Conservation (phyloP, 208 protist genomes). For the Tritrichomonas foetus region DNA sequence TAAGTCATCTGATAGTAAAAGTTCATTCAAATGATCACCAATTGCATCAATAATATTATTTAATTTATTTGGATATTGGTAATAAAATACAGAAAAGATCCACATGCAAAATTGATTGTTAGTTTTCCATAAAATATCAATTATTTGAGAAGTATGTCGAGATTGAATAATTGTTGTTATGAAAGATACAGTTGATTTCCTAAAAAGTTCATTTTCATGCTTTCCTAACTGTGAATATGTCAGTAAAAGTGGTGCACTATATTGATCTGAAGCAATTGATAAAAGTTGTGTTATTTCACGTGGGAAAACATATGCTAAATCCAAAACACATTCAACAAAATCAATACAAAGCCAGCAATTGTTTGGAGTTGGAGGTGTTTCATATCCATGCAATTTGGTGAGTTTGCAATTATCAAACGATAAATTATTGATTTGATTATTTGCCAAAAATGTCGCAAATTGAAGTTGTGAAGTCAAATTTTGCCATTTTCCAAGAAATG, state of each 20-base stretch:
- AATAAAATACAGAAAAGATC: neutral
- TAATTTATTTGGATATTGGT: neutral
- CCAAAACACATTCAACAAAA: neutral
- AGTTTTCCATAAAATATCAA: neutral
- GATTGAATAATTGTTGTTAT: neutral
- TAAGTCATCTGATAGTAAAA: neutral
- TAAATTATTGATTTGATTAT: neutral
- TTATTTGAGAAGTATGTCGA: neutral
- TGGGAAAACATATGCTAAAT: neutral
- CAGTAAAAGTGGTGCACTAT: neutral
- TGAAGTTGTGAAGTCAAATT: neutral
- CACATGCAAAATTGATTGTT: neutral
- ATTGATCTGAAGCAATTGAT: neutral
- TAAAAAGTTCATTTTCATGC: neutral
- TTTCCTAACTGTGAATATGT: neutral
- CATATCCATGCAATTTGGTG: neutral
- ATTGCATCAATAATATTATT: neutral
- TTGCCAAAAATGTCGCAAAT: neutral
- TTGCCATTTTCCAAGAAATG: neutral
- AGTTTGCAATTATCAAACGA: neutral
- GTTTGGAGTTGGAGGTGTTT: neutral
- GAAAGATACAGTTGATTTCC: neutral
- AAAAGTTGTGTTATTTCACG: neutral
- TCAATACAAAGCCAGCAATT: neutral
- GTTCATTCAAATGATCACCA: neutral